Conservation (phyloP, 805 yeast species). For the Ogataea corticis region DNA sequence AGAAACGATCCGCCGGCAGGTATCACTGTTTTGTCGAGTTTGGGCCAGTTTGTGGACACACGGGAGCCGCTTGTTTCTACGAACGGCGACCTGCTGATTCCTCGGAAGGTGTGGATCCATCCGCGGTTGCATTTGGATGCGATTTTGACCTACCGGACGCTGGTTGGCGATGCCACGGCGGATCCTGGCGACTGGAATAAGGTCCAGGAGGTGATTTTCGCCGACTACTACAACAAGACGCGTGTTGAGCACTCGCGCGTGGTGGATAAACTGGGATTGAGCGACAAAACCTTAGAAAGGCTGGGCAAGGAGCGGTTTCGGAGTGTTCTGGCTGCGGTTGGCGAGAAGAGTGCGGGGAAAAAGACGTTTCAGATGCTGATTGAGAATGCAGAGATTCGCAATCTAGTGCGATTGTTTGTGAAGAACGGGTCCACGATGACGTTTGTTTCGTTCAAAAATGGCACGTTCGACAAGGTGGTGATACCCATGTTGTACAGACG, state of each 20-base stretch:
- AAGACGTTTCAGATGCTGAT: slow-evolving; percentile 22
- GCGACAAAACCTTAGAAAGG: neutral
- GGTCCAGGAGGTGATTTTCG: slow-evolving; percentile 29
- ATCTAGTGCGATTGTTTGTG: slow-evolving; percentile 28
- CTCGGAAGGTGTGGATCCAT: slow-evolving; percentile 36
- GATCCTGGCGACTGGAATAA: slow-evolving; percentile 21
- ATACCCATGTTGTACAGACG: slow-evolving; percentile 27
- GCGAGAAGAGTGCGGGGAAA: slow-evolving; percentile 2
- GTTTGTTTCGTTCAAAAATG: slow-evolving; percentile 24
- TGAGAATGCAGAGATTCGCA: slow-evolving; percentile 19
- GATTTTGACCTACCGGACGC: slow-evolving; percentile 29
- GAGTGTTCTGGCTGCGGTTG: slow-evolving; percentile 21
- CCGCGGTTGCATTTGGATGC: slow-evolving; percentile 34
- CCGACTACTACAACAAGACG: slow-evolving; percentile 23
- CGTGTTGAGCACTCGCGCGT: slow-evolving; percentile 20
- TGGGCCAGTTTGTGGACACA: no score
- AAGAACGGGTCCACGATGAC: slow-evolving; percentile 20
- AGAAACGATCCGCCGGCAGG: no score
- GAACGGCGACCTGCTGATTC: slow-evolving; percentile 18
- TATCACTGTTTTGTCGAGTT: no score
- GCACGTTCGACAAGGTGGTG: slow-evolving; percentile 26
- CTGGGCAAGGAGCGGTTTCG: slow-evolving; percentile 11
- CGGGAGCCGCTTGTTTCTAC: no score
- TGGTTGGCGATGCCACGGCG: slow-evolving; percentile 26
- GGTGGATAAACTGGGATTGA: slow-evolving; percentile 22